phyloP scores from a whole-genome alignment of 148 eudicot species.

The Amaranthus cruentus region DNA sequence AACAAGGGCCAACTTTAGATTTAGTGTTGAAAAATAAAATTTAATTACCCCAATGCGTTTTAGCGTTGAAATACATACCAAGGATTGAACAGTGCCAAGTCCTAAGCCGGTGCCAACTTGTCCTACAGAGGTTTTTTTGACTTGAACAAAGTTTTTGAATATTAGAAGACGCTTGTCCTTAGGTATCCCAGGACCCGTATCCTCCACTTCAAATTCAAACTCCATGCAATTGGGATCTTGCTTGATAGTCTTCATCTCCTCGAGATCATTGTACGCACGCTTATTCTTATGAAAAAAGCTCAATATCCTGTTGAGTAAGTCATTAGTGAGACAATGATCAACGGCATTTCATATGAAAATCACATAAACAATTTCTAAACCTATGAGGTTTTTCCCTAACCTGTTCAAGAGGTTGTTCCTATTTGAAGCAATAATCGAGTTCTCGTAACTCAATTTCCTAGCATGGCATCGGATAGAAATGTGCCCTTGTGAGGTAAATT shows the following conservation, averaged over 20 bases:
- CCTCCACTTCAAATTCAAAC: conserved; percentile 72
- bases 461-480: conserved; percentile 57
- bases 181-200: conserved; percentile 81
- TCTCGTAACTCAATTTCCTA: conserved; percentile 38
- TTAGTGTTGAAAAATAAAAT: background rate
- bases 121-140: conserved; percentile 46
- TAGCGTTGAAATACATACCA: conserved; percentile 35
- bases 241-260: conserved; percentile 25
- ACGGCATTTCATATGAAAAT: background rate
- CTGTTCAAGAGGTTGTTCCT: conserved; percentile 27
- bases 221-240: conserved; percentile 50
- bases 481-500: conserved; percentile 71
- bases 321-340: background rate
- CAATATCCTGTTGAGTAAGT: conserved; percentile 7
- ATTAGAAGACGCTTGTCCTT: conserved; percentile 54
- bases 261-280: conserved; percentile 21
- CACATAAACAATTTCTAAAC: background rate
- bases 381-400: background rate
- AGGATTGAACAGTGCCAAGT: conserved; percentile 80
- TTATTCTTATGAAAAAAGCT: conserved; percentile 28
- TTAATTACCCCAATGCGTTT: no score
- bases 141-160: conserved; percentile 80
- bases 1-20: background rate
- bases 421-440: conserved; percentile 35
- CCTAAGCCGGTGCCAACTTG: conserved; percentile 85